Evolutionary conservation across 2,329 filamentous ascomycete genomes (phyloP).

Genomic region (Xylogone sp.): DNA sequence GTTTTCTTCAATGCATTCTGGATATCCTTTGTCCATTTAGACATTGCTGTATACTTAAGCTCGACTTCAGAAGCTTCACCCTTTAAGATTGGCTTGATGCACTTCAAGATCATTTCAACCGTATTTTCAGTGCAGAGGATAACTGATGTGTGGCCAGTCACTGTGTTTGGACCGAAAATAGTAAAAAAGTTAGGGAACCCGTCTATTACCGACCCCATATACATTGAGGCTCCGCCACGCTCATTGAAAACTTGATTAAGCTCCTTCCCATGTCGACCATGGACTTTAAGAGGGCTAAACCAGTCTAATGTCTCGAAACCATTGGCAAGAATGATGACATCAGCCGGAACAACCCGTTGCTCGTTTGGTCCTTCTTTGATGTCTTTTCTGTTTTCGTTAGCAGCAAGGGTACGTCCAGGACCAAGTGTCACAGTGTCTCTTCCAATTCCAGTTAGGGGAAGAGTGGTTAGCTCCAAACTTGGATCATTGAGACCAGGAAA

Average conservation of each 20-base stretch:
- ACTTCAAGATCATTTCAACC: conserved; percentile 49
- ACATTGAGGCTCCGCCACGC: conserved; percentile 53
- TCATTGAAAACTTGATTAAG: conserved; percentile 50
- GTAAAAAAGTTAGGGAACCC: conserved; percentile 58
- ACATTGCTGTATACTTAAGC: conserved; percentile 44
- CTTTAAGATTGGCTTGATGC: conserved; percentile 47
- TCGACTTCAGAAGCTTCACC: conserved; percentile 42
- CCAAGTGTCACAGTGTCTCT: conserved; percentile 46
- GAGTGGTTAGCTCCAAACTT: conserved; percentile 49
- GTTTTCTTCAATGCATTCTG: conserved; percentile 40
- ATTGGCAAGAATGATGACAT: conserved; percentile 55
- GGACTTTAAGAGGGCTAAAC: conserved; percentile 49
- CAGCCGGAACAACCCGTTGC: conserved; percentile 43
- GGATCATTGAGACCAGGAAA: conserved; percentile 42
- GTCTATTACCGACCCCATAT: conserved; percentile 53
- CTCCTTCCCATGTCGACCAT: conserved; percentile 41
- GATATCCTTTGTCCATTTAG: conserved; percentile 41
- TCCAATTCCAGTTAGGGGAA: conserved; percentile 43
- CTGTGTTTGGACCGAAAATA: conserved; percentile 55
- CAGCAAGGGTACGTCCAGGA: conserved; percentile 33
- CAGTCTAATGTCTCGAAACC: conserved; percentile 52
- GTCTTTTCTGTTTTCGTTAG: conserved; percentile 33
- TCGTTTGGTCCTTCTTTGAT: conserved; percentile 21
- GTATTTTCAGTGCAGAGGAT: conserved; percentile 55
- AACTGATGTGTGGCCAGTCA: conserved; percentile 53